Evolutionary conservation across 257 asterid species (phyloP).

Genomic region (Nicotiana benthamiana): DNA sequence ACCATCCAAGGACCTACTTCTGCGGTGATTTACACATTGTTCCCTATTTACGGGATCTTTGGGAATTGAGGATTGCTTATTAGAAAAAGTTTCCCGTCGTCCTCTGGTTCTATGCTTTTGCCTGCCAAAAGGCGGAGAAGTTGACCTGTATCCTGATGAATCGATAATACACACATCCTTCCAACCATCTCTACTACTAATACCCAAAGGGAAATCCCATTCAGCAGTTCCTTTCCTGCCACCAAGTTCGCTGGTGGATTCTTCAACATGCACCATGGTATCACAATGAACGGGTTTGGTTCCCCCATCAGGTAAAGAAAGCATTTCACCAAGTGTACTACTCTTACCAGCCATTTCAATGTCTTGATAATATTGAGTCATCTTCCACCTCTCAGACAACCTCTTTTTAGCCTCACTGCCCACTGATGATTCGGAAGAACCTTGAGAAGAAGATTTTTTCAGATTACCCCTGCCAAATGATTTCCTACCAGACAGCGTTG

Average conservation of each 20-base stretch:
- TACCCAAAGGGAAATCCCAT: constrained; percentile 41
- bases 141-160: constrained; percentile 51
- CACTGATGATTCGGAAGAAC: constrained; percentile 40
- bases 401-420: constrained; percentile 70
- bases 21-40: constrained; percentile 10
- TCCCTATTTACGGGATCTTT: constrained; percentile 20
- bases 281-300: constrained; percentile 17
- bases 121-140: constrained; percentile 39
- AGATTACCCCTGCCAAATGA: constrained; percentile 33
- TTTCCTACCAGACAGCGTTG: constrained; percentile 30
- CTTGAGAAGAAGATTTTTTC: constrained; percentile 31
- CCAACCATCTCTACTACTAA: constrained; percentile 85
- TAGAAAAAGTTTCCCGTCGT: constrained; percentile 24
- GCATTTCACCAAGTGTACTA: constrained; percentile 82
- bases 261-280: constrained; percentile 25
- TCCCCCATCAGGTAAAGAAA: constrained; percentile 45
- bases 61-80: constrained; percentile 16
- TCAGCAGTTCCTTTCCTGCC: constrained; percentile 23
- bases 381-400: constrained; percentile 85
- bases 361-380: constrained; percentile 48
- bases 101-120: constrained; percentile 33
- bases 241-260: constrained; percentile 16
- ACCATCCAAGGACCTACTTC: constrained; percentile 41
- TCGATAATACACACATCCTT: constrained; percentile 38
- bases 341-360: constrained; percentile 46